Base-by-base conservation (phyloP, 441 rosid genomes). In the Brassica hybrid region DNA sequence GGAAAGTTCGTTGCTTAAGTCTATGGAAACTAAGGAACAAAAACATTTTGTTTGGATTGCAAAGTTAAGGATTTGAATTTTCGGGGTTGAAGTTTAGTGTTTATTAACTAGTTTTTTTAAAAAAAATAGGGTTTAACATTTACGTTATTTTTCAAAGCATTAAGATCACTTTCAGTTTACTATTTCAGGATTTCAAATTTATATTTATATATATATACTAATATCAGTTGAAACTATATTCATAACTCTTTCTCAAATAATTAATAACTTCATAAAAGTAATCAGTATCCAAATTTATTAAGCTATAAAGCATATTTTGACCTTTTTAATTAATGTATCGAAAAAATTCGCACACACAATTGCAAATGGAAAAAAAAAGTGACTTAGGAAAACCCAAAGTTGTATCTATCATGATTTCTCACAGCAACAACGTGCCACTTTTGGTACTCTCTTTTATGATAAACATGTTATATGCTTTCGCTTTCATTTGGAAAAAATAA, bases 391-490 rank as follows among this genome's bases (percentile, higher is more conserved):
- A 36, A 27, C 43, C 43, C 43, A 36, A 36, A 36, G 43, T 36
- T 3, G 38, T 32, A 36, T 36, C 43, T 36, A 36, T 9, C 43
- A 36, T 36, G 43, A 36, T 36, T 36, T 36, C 43, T 36, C 43
- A 36, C 43, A 9, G 43, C 8, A 36, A 8, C 43, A 36, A 66
- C 69, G 59, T 12, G 25, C 45, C 34, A 59, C 72, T 65, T 57
- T 65, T 65, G 34, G 66, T 69, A 36, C 21, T 50, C 38, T 52
- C 18, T 41, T 7, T 43, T 43, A n/a, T 6, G 65, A 2, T 27
- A 57, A 14, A 76, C 65, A 59, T 52, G 19, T 16, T 45, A 68
- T 10, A 61, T 61, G 69, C 56, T 34, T 48, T 65, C 16, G 30
- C 18, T 68, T 14, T 61, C 43, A 34, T 68, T 6, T 58, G 34